Evolutionary conservation across 257 asterid genomes (phyloP).

Genomic region (Henckelia pumila): DNA sequence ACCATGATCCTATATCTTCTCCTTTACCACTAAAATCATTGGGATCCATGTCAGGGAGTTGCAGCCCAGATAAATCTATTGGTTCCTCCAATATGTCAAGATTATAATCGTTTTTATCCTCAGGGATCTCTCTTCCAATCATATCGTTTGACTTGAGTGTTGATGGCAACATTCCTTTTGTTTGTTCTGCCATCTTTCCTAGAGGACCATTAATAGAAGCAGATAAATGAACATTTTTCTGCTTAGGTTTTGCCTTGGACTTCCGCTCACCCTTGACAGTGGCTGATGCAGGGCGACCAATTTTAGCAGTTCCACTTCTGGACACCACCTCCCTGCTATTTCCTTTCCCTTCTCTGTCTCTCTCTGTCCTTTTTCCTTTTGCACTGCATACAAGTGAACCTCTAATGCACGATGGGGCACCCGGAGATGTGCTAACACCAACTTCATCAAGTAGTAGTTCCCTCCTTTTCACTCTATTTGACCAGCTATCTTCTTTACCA

Average conservation of each 20-base stretch:
- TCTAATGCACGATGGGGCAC: conserved; percentile 51
- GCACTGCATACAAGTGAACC: conserved; percentile 68
- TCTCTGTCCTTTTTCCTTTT: conserved; percentile 88
- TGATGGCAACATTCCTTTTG: conserved; percentile 50
- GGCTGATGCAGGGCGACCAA: conserved; percentile 47
- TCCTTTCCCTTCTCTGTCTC: conserved; percentile 84
- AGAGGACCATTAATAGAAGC: conserved; percentile 65
- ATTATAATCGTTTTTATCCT: conserved; percentile 40
- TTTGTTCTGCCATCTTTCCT: conserved; percentile 60
- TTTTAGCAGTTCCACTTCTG: conserved; percentile 66
- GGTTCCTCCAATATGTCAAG: conserved; percentile 83
- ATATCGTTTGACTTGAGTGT: conserved; percentile 48
- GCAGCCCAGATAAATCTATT: conserved; percentile 76
- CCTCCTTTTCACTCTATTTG: conserved; percentile 57
- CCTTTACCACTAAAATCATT: conserved; percentile 71
- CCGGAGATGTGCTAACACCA: conserved; percentile 35
- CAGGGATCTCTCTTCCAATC: conserved; percentile 36
- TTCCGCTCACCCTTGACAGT: conserved; percentile 79
- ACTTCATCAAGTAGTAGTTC: background rate
- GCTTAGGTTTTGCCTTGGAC: conserved; percentile 76
- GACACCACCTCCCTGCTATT: conserved; percentile 55
- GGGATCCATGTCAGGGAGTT: conserved; percentile 72
- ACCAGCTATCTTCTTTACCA: conserved; percentile 54
- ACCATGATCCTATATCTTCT: conserved; percentile 87
- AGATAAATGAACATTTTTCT: conserved; percentile 71